phyloP scores from a whole-genome alignment of 2,329 filamentous ascomycete genomes.

The Aspergillus melleus region DNA sequence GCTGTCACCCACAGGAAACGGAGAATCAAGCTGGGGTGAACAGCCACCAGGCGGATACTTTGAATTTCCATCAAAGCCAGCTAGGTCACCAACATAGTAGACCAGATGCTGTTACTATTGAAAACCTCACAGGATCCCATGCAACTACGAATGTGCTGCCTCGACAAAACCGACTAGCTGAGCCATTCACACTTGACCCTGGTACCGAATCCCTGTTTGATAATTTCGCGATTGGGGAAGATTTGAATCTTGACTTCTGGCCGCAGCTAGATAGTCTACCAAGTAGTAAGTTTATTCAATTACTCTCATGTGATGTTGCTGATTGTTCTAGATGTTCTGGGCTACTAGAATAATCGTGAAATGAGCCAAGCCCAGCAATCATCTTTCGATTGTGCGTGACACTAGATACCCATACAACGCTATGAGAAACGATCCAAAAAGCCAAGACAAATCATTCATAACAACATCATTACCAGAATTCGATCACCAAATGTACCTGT shows the following conservation, averaged over 20 bases:
- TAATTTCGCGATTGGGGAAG: constrained; percentile 19
- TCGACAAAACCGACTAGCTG: neutral
- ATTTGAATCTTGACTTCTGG: constrained; percentile 27
- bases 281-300: constrained; percentile 13
- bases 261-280: constrained; percentile 29
- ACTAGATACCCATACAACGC: neutral
- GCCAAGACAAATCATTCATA: too few species aligned
- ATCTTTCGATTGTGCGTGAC: neutral
- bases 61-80: too few species aligned
- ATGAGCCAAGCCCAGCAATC: neutral
- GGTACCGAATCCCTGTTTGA: constrained; percentile 21
- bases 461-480: neutral
- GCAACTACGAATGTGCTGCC: neutral
- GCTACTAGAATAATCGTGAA: too few species aligned
- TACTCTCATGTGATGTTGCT: neutral
- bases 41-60: too few species aligned
- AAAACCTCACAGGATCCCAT: neutral
- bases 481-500: constrained; percentile 12
- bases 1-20: too few species aligned
- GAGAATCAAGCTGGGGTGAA: too few species aligned
- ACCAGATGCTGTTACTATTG: too few species aligned
- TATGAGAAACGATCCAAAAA: too few species aligned
- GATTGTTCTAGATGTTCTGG: neutral
- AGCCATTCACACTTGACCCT: constrained; percentile 11
- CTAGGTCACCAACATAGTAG: too few species aligned